Evolutionary conservation across 2,329 filamentous ascomycete genomes (phyloP).

Genomic region (Alternaria sp.): DNA sequence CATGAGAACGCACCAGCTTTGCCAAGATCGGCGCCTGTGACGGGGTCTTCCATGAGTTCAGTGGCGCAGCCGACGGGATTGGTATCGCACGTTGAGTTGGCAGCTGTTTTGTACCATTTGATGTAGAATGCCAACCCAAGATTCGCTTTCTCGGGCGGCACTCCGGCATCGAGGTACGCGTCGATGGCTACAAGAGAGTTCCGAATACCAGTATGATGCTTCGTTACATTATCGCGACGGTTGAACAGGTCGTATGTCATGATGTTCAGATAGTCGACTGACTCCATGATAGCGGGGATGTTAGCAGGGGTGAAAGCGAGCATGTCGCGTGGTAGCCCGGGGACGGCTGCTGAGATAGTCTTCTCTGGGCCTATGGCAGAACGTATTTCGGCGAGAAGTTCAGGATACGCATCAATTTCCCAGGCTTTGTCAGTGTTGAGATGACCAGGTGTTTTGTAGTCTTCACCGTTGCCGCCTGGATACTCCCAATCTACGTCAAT

Average conservation of each 20-base stretch:
- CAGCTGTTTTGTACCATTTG: conserved; percentile 68
- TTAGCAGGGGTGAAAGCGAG: conserved; percentile 68
- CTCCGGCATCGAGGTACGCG: conserved; percentile 66
- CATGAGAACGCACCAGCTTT: conserved; percentile 65
- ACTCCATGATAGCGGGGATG: conserved; percentile 64
- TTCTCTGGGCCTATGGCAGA: conserved; percentile 64
- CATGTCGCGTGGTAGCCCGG: conserved; percentile 70
- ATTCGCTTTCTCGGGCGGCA: conserved; percentile 64
- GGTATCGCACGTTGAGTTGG: conserved; percentile 55
- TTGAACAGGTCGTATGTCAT: conserved; percentile 80
- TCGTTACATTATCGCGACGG: conserved; percentile 68
- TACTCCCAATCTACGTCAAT: conserved; percentile 73
- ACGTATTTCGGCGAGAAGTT: conserved; percentile 69
- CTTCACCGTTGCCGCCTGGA: conserved; percentile 71
- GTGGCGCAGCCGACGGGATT: conserved; percentile 68
- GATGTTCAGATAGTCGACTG: conserved; percentile 73
- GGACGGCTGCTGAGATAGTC: conserved; percentile 71
- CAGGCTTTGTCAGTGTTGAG: conserved; percentile 66
- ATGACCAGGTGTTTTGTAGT: conserved; percentile 65
- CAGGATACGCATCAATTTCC: conserved; percentile 69
- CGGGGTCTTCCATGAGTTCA: conserved; percentile 66
- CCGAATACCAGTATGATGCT: conserved; percentile 69
- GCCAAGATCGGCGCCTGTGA: conserved; percentile 67
- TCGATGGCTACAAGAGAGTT: conserved; percentile 65
- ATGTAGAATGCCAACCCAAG: conserved; percentile 73